Base-by-base conservation (phyloP, 1,284 basidiomycete genomes). In the Cryptococcus maquisensis region DNA sequence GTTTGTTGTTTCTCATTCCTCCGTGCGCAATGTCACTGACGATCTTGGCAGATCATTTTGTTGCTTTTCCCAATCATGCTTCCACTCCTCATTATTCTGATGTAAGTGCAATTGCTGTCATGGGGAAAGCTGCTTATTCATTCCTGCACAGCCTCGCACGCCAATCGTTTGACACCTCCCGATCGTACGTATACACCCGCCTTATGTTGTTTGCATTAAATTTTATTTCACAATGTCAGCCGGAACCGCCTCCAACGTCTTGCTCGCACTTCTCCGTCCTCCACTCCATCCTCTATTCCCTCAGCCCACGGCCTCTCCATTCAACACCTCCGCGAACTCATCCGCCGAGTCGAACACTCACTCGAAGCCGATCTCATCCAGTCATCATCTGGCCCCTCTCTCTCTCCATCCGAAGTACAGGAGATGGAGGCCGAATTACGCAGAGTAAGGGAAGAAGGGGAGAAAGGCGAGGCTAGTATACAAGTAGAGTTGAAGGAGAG, bases 61-160 rank as follows among this genome's bases (percentile, higher is more conserved):
- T 45, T 89, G 32, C 68, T 90, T 4, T 64, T 88, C 5, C 87
- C 88, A 0, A 63, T 83, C 8, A 66, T 73, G 51, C 47, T 71
- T n/a, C 69, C 73, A 13, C 15, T 73, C 5, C 55, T 84, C 45
- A 32, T 88, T 23, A 77, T 65, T 4, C 62, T 72, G 8, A 62
- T 70, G 63, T 68, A 32, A 46, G 66, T 54, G 24, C 10, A 16
- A 5, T 44, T 9, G 2, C 5, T 15, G 15, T 26, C 4, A 21
- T 37, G 26, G 23, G 15, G 18, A n/a, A 32, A 35, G 6, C 8
- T 23, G 10, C 23, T n/a, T 36, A 9, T 9, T 8, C 13, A 47
- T 37, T n/a, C 18, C 28, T 53, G 10, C 24, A 4, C 48, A 67
- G 66, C 21, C 32, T 69, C 7, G 35, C 53, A 15, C 64, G 72